Conservation (phyloP, 2,329 filamentous ascomycete species). For the Samsoniella hepiali region DNA sequence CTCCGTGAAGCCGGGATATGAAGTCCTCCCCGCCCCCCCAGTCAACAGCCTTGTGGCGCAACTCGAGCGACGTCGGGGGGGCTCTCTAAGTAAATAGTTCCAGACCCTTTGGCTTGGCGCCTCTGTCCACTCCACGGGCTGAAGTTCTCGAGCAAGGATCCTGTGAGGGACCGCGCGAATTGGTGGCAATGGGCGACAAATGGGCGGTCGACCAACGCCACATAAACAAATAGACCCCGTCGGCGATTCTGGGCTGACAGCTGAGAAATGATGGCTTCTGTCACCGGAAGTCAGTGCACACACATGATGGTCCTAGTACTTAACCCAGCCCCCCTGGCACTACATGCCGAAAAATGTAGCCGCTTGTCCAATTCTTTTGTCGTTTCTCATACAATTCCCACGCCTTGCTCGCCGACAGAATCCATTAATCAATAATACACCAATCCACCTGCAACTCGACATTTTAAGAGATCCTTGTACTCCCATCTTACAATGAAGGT, state of each 20-base stretch:
- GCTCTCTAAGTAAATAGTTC: neutral
- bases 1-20: neutral
- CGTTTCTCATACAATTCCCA: neutral
- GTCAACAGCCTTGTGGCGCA: neutral
- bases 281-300: neutral
- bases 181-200: neutral
- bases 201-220: neutral
- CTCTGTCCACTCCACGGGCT: conserved; percentile 1
- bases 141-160: neutral
- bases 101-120: neutral
- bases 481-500: conserved; percentile 23
- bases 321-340: neutral
- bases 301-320: neutral
- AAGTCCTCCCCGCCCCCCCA: neutral
- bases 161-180: neutral
- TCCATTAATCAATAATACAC: too few relatives aligned
- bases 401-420: neutral
- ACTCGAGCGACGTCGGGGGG: neutral
- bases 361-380: neutral
- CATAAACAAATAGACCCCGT: neutral
- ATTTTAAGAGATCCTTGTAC: neutral
- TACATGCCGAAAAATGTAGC: neutral
- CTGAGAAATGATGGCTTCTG: neutral
- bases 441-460: neutral
- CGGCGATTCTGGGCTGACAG: neutral